Evolutionary conservation across 2,329 filamentous ascomycete species (phyloP).

Genomic region (Microdochium trichocladiopsis): DNA sequence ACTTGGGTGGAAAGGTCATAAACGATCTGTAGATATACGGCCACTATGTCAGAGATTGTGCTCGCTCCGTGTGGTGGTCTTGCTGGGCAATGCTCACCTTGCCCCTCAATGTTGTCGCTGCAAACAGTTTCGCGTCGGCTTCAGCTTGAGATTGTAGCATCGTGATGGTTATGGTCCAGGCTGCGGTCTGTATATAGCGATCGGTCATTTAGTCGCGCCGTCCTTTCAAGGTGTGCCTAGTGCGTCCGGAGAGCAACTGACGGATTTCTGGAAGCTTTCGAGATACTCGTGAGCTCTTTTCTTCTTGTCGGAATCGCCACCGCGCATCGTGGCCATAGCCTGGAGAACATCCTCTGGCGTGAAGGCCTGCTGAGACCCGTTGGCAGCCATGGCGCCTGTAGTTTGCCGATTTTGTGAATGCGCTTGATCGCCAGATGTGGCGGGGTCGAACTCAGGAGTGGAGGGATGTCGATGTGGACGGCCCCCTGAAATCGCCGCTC

Average conservation of each 20-base stretch:
- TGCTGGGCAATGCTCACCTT: slow-evolving; percentile 57
- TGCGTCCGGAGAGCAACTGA: slow-evolving; percentile 38
- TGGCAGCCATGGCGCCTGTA: slow-evolving; percentile 54
- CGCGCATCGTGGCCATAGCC: slow-evolving; percentile 88
- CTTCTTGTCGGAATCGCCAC: slow-evolving; percentile 75
- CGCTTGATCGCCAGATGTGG: slow-evolving; percentile 8
- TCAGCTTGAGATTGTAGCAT: slow-evolving; percentile 79
- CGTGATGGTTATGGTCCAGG: slow-evolving; percentile 82
- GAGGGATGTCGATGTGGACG: not conserved
- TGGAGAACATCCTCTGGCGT: slow-evolving; percentile 69
- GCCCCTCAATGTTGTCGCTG: slow-evolving; percentile 93
- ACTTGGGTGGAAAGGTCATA: slow-evolving; percentile 88
- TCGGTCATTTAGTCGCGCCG: slow-evolving; percentile 8
- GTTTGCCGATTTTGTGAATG: slow-evolving; percentile 8
- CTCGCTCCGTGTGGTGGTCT: not conserved
- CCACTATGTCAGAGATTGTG: not conserved
- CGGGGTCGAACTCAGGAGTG: not conserved
- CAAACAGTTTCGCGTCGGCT: slow-evolving; percentile 85
- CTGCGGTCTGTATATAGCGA: slow-evolving; percentile 62
- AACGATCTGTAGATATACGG: slow-evolving; percentile 60
- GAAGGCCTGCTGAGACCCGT: slow-evolving; percentile 62
- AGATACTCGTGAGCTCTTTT: slow-evolving; percentile 86
- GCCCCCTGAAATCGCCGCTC: not conserved
- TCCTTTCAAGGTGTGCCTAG: slow-evolving; percentile 16
- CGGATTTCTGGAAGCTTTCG: slow-evolving; percentile 96